phyloP scores from a whole-genome alignment of 2,329 filamentous ascomycete species.

The Aureobasidium sp. region DNA sequence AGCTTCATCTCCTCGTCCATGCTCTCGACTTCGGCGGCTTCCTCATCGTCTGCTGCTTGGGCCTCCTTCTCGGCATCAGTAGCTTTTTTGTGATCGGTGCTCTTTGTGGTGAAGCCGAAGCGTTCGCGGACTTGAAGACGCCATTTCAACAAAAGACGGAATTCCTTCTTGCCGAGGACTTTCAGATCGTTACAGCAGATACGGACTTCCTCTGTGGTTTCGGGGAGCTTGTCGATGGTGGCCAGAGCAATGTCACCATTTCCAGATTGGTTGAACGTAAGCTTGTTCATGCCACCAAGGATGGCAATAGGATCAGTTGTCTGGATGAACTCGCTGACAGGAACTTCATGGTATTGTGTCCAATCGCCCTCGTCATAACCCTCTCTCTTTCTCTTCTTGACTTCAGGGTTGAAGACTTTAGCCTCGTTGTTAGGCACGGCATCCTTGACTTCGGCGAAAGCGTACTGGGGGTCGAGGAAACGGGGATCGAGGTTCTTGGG shows the following conservation, averaged over 20 bases:
- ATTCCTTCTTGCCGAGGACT: slow-evolving; percentile 88
- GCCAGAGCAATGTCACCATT: slow-evolving; percentile 71
- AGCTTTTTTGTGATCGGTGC: slow-evolving; percentile 15
- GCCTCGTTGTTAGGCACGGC: slow-evolving; percentile 91
- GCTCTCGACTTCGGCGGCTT: slow-evolving; percentile 71
- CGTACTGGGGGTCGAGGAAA: slow-evolving; percentile 80
- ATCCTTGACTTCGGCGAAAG: slow-evolving; percentile 86
- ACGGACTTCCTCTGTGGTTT: slow-evolving; percentile 77
- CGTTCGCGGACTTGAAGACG: slow-evolving; percentile 80
- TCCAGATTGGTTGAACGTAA: slow-evolving; percentile 77
- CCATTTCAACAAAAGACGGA: slow-evolving; percentile 85
- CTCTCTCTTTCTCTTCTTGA: slow-evolving; percentile 95
- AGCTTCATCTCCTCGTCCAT: slow-evolving; percentile 95
- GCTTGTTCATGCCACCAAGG: slow-evolving; percentile 74
- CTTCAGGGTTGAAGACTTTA: slow-evolving; percentile 94
- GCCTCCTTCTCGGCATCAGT: slow-evolving; percentile 31
- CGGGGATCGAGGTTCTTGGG: slow-evolving; percentile 89
- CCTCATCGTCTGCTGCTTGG: slow-evolving; percentile 42
- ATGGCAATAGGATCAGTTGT: slow-evolving; percentile 90
- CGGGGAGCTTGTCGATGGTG: slow-evolving; percentile 75
- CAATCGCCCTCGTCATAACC: slow-evolving; percentile 97
- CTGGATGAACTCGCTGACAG: slow-evolving; percentile 89
- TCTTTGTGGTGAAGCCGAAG: slow-evolving; percentile 59
- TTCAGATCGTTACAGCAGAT: slow-evolving; percentile 76
- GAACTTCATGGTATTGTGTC: slow-evolving; percentile 81